phyloP scores from a whole-genome alignment of 805 yeast genomes.

The Saccharomycopsis sp. region DNA sequence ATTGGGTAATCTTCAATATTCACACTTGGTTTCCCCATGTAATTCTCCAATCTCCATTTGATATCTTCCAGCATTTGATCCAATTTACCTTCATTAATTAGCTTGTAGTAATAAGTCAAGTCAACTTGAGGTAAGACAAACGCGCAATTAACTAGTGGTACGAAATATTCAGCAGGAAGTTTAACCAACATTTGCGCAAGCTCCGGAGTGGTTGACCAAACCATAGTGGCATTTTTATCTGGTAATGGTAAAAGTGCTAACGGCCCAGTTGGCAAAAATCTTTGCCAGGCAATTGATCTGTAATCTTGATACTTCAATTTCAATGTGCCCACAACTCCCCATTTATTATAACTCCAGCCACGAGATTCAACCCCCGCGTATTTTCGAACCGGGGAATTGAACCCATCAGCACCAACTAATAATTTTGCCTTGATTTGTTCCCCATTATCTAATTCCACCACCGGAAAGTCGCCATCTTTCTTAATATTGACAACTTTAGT shows the following conservation, averaged over 20 bases:
- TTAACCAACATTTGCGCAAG: conserved; percentile 55
- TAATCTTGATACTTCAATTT: conserved; percentile 66
- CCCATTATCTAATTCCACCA: conserved; percentile 62
- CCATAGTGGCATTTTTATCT: conserved; percentile 78
- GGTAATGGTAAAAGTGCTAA: conserved; percentile 88
- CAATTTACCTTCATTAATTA: conserved; percentile 29
- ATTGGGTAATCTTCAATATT: conserved; percentile 55
- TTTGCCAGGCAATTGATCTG: conserved; percentile 81
- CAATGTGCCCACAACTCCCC: conserved; percentile 90
- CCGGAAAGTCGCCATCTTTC: conserved; percentile 36
- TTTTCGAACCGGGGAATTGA: conserved; percentile 82
- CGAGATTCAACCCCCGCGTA: conserved; percentile 77
- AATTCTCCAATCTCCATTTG: conserved; percentile 55
- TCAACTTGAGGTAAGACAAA: conserved; percentile 74
- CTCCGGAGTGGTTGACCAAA: conserved; percentile 85
- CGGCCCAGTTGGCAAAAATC: conserved; percentile 89
- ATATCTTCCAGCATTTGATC: conserved; percentile 58
- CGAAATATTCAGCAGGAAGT: conserved; percentile 55
- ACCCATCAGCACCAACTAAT: conserved; percentile 94
- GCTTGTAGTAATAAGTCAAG: conserved; percentile 56
- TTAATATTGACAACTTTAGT: conserved; percentile 59
- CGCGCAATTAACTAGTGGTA: conserved; percentile 76
- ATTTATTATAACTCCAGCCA: conserved; percentile 86
- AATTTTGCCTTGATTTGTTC: conserved; percentile 57
- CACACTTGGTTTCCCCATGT: conserved; percentile 36